Conservation (phyloP, 2,329 filamentous ascomycete genomes). For the Aspergillus puulaauensis region DNA sequence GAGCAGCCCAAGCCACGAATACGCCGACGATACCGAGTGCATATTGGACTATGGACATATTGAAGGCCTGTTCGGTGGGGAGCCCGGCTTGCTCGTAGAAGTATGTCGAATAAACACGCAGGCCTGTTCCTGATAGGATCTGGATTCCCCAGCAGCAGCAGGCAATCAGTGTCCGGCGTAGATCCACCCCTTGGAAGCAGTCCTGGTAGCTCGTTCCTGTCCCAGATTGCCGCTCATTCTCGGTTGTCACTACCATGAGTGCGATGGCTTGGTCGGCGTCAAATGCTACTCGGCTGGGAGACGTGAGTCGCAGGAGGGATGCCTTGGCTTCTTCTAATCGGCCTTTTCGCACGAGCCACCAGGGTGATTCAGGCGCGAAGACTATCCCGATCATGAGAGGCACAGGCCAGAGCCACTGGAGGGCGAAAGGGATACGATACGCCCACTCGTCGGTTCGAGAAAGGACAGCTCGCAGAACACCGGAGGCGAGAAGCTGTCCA, state of each 20-base stretch:
- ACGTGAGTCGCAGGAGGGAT: conserved; percentile 53
- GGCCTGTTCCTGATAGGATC: too few species aligned
- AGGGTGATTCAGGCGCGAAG: conserved; percentile 51
- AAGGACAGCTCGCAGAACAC: conserved; percentile 32
- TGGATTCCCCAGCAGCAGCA: conserved; percentile 31
- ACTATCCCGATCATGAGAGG: conserved; percentile 55
- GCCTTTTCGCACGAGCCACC: conserved; percentile 56
- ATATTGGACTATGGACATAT: conserved; percentile 40
- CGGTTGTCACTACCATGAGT: conserved; percentile 57
- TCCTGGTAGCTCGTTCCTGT: conserved; percentile 51
- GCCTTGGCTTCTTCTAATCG: conserved; percentile 44
- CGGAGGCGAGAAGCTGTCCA: conserved; percentile 42
- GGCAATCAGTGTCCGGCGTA: conserved; percentile 55
- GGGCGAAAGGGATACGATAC: conserved; percentile 51
- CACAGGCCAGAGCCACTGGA: conserved; percentile 61
- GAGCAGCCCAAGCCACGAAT: conserved; percentile 56
- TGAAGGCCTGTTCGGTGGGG: too few species aligned
- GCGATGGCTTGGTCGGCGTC: conserved; percentile 48
- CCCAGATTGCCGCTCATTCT: conserved; percentile 20
- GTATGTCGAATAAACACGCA: too few species aligned
- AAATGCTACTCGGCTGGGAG: conserved; percentile 34
- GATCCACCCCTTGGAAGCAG: conserved; percentile 56
- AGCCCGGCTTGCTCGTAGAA: too few species aligned
- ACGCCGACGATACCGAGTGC: conserved; percentile 57
- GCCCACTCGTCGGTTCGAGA: conserved; percentile 31